phyloP scores from a whole-genome alignment of 2,329 filamentous ascomycete genomes.

The Botrytis pseudocinerea region DNA sequence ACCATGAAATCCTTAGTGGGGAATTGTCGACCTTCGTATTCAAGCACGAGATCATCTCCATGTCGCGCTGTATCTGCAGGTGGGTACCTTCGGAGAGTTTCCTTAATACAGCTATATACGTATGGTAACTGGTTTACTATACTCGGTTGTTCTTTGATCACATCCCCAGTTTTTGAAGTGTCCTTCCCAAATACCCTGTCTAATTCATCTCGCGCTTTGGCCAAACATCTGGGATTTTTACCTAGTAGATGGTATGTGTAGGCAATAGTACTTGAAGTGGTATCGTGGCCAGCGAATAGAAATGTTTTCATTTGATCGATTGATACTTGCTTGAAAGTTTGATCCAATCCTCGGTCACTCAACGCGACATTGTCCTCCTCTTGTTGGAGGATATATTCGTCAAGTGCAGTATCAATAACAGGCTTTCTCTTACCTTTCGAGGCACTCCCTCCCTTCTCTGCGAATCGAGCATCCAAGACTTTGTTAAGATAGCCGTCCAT shows the following conservation, averaged over 20 bases:
- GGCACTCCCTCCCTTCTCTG: slow-evolving; percentile 18
- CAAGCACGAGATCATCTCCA: slow-evolving; percentile 24
- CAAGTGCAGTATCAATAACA: slow-evolving; percentile 31
- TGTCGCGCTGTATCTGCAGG: slow-evolving; percentile 28
- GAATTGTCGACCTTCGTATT: slow-evolving; percentile 19
- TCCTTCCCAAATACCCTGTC: slow-evolving; percentile 34
- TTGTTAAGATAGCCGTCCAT: slow-evolving; percentile 34
- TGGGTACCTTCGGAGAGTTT: slow-evolving; percentile 32
- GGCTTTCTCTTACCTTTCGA: slow-evolving; percentile 25
- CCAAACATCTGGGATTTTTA: slow-evolving; percentile 29
- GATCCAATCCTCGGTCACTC: slow-evolving; percentile 25
- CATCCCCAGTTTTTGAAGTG: slow-evolving; percentile 13
- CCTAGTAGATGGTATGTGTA: slow-evolving; percentile 31
- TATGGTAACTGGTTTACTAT: slow-evolving; percentile 32
- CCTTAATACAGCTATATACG: slow-evolving; percentile 34
- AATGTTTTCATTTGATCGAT: slow-evolving; percentile 30
- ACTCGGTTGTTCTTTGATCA: slow-evolving; percentile 27
- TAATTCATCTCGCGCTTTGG: slow-evolving; percentile 31
- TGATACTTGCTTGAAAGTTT: slow-evolving; percentile 28
- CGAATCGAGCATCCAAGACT: slow-evolving; percentile 32
- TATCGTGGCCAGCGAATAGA: slow-evolving; percentile 35
- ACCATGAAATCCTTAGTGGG: slow-evolving; percentile 27
- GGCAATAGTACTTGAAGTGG: slow-evolving; percentile 31
- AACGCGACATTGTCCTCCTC: slow-evolving; percentile 20
- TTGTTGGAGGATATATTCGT: slow-evolving; percentile 30